Conservation (phyloP, 257 asterid genomes). For the Petrea volubilis region DNA sequence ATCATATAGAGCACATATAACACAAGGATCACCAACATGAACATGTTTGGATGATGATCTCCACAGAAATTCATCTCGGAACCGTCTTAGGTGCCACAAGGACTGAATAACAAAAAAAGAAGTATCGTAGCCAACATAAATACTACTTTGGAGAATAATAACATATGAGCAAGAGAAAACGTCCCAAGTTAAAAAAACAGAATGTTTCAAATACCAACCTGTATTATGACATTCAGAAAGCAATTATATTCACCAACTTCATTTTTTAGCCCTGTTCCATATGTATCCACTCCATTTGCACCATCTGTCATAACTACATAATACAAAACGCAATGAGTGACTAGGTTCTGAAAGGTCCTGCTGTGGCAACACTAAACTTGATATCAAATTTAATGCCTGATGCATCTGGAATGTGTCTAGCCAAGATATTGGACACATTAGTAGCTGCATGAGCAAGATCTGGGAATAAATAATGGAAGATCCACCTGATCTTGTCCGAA, state of each 20-base stretch:
- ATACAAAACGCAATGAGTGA: slow-evolving; percentile 30
- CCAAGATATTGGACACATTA: slow-evolving; percentile 24
- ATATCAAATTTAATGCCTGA: slow-evolving; percentile 38
- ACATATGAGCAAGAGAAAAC: slow-evolving; percentile 14
- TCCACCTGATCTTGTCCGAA: slow-evolving; percentile 1
- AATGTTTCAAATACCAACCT: slow-evolving; percentile 53
- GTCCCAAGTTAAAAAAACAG: background rate
- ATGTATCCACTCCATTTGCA: slow-evolving; percentile 49
- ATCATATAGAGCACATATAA: slow-evolving; percentile 75
- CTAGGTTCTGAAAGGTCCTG: slow-evolving; percentile 31
- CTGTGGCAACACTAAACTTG: slow-evolving; percentile 30
- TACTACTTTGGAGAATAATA: slow-evolving; percentile 20
- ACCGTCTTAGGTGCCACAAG: slow-evolving; percentile 83
- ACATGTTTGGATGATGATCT: slow-evolving; percentile 68
- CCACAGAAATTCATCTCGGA: slow-evolving; percentile 80
- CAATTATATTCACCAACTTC: slow-evolving; percentile 98
- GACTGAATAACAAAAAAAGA: slow-evolving; percentile 46
- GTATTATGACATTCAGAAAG: slow-evolving; percentile 96
- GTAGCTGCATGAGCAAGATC: slow-evolving; percentile 5
- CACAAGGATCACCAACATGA: slow-evolving; percentile 98
- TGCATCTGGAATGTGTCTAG: slow-evolving; percentile 48
- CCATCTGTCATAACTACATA: slow-evolving; percentile 36
- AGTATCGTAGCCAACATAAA: slow-evolving; percentile 22
- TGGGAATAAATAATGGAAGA: background rate
- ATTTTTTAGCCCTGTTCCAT: slow-evolving; percentile 86